Base-by-base conservation (phyloP, 305 asterid genomes). In the Solanum hybrid region DNA sequence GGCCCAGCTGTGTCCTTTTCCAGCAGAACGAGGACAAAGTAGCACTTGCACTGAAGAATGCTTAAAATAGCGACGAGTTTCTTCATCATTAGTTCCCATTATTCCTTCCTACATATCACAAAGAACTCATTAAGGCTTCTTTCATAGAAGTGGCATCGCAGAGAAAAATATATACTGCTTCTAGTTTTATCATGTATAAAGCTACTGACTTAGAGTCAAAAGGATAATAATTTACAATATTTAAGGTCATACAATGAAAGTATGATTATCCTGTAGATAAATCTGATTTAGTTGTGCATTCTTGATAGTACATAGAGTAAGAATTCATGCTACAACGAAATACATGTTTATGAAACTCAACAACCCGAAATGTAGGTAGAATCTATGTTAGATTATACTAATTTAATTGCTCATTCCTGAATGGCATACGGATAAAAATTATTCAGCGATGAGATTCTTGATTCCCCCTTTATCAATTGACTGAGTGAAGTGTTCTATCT, bases 51-150 rank as follows among this genome's bases (percentile, higher is more conserved):
- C 99, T 14, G 98, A 96, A 36, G 99, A 97, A 90, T 95, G 95
- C 95, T 97, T 97, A 91, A 97, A 97, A 91, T 87, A 97, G 36
- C 98, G 95, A 3, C 98, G 94, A 51, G 99, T 97, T 79, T 95
- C 99, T 90, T 97, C 99, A 80, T 97, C 99, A n/a, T 95, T 93
- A 2, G 99, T 97, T 89, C 92, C 92, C 99, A 97, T 97, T 83
- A 96, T 94, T 80, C 99, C 99, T 89, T 96, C 99, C 99, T 97
- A 90, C 87, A 93, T 73, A 39, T 87, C 89, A 93, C 26, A 34
- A 82, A 89, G 9, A n/a, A 76, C 11, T 85, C 38, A 85, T 45
- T 88, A 88, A 77, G 41, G 73, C 9, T 41, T 77, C 38, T 84
- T 51, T 45, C 87, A 29, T 17, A 84, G 5, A 39, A 39, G 3